phyloP scores from a whole-genome alignment of 2,329 filamentous ascomycete genomes.

The Fusarium equiseti region DNA sequence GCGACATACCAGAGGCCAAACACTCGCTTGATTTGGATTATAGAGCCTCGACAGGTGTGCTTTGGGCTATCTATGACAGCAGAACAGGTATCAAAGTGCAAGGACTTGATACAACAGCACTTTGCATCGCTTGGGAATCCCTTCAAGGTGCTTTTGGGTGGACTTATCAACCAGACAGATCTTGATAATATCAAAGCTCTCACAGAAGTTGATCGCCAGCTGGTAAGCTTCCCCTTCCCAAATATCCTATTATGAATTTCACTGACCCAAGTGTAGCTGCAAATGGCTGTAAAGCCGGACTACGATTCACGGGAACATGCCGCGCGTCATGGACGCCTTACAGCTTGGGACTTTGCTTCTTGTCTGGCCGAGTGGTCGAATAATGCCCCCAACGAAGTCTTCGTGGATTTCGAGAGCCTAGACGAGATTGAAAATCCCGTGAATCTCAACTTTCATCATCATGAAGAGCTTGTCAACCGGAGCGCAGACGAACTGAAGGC shows the following conservation, averaged over 20 bases:
- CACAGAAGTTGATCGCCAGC: conserved; percentile 16
- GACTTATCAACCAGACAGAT: conserved; percentile 34
- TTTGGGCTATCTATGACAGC: conserved; percentile 35
- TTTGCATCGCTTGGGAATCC: conserved; percentile 27
- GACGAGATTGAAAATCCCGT: conserved; percentile 58
- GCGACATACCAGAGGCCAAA: conserved; percentile 22
- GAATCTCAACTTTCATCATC: conserved; percentile 59
- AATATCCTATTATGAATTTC: background rate
- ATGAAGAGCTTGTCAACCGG: conserved; percentile 43
- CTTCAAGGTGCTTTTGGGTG: conserved; percentile 42
- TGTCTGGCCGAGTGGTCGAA: conserved; percentile 37
- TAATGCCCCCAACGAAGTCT: conserved; percentile 46
- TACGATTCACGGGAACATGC: conserved; percentile 36
- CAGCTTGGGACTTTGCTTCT: conserved; percentile 38
- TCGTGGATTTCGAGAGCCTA: conserved; percentile 54
- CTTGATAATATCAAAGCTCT: conserved; percentile 23
- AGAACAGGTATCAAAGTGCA: conserved; percentile 30
- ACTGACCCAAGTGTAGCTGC: conserved; percentile 21
- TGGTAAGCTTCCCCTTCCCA: conserved; percentile 16
- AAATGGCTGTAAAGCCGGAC: conserved; percentile 33
- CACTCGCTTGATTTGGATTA: conserved; percentile 40
- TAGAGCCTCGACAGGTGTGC: conserved; percentile 45
- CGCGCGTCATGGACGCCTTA: conserved; percentile 34
- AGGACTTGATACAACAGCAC: conserved; percentile 30
- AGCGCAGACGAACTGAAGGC: conserved; percentile 28